phyloP scores from a whole-genome alignment of 129 eudicot genomes.

The Solidago caesia region DNA sequence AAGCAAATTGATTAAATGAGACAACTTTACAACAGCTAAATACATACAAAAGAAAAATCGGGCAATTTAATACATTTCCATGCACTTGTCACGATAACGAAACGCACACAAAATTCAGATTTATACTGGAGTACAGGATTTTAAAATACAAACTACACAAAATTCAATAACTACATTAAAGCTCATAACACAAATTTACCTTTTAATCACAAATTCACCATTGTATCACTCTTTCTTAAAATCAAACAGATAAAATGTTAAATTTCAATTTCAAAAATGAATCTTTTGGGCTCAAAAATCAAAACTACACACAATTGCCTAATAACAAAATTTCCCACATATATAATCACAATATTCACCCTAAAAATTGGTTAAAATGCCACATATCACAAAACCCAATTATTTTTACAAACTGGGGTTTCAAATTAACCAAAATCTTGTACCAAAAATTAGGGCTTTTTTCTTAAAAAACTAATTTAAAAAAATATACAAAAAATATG shows the following conservation, averaged over 20 bases:
- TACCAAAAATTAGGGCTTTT: constrained; percentile 28
- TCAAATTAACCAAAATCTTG: background rate
- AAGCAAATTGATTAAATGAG: no score
- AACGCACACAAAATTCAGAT: background rate
- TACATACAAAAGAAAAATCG: no score
- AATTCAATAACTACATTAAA: background rate
- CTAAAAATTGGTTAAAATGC: constrained; percentile 9
- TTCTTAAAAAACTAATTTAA: constrained; percentile 3
- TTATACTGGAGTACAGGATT: constrained; percentile 5
- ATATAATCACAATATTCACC: background rate
- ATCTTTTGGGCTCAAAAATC: background rate
- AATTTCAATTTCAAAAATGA: no score
- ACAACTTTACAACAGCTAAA: no score
- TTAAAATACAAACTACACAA: background rate
- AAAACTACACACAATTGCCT: background rate
- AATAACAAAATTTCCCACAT: background rate
- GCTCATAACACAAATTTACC: background rate
- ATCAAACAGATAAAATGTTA: no score
- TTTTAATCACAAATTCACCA: no score
- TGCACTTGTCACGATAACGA: no score
- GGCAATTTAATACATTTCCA: no score
- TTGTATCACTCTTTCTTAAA: no score
- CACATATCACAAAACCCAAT: constrained; percentile 24
- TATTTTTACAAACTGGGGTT: constrained; percentile 22
- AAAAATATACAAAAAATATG: background rate